These are phyloP conservation scores for Dendrocalamus latiflorus DNA, from an alignment of 202 grass and related monocot genomes.

Conservation along the genomic window DNA sequence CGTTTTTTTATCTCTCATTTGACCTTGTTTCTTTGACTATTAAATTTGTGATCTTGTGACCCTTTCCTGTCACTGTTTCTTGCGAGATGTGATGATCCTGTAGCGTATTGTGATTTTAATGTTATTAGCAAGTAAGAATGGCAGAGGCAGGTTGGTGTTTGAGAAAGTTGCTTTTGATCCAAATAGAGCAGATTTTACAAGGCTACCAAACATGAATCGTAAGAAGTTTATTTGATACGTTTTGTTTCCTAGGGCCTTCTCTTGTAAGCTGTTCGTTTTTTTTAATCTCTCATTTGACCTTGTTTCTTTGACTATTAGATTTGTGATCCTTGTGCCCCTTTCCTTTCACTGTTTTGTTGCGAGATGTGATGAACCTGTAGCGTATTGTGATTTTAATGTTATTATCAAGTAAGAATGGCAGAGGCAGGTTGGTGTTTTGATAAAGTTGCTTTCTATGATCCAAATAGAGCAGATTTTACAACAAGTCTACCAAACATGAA, in stretches of 20 bases:
- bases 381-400: neutral
- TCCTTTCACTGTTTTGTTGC: neutral
- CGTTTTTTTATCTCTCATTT: neutral
- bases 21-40: neutral
- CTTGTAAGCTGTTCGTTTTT: too few relatives aligned
- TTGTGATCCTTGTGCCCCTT: neutral
- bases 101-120: neutral
- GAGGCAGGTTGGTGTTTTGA: neutral
- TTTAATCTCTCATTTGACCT: neutral
- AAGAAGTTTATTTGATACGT: too few relatives aligned
- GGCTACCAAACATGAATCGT: too few relatives aligned
- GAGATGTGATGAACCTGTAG: neutral
- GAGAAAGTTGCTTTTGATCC: too few relatives aligned
- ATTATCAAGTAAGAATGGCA: neutral
- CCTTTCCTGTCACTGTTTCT: neutral
- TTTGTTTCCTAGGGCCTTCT: too few relatives aligned
- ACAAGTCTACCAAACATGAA: neutral
- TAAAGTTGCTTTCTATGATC: neutral
- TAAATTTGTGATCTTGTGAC: neutral
- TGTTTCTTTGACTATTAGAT: neutral
- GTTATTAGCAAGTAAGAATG: neutral
- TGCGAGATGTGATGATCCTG: neutral
- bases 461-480: too few relatives aligned
- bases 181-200: too few relatives aligned
- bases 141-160: neutral